Evolutionary conservation across 495 filamentous ascomycete genomes (phyloP), one percentile per base, ranked within the genome.

Genomic region (Hyaloscypha hepaticicola): DNA sequence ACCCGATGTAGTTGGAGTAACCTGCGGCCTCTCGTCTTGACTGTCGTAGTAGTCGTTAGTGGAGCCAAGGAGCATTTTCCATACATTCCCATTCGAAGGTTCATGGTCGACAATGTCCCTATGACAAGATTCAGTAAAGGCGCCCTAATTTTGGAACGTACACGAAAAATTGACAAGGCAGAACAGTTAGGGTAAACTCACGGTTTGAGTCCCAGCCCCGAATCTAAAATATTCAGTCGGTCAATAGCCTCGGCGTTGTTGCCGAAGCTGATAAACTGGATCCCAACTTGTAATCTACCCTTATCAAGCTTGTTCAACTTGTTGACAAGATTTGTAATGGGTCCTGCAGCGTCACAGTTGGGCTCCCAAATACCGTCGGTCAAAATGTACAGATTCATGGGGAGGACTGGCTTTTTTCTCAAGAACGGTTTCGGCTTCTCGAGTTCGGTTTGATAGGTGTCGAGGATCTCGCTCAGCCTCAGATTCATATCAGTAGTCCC

Each of bases 191-290:
- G n/a, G n/a, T n/a, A n/a, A 25, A 27, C 58, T 48, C 9, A 57
- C 55, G 25, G 12, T 25, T 48, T 33, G 21, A 58, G 21, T n/a
- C 34, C 45, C 19, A 74, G 66, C 26, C 60, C 67, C 45, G 63
- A 38, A 48, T 78, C 77, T 0, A 80, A 63, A 11, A 67, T 50
- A n/a, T 69, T 33, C 7, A 81, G 72, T 34, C 71, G 63, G 48
- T 56, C 33, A 31, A 58, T 69, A 5, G 73, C 76, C 21, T 59
- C 64, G 33, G 60, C 25, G 53, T 75, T 64, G 31, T 78, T 64
- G 12, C 77, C 78, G 59, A 79, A 79, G 2, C 72, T 74, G 50
- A 80, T 75, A 69, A 79, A 78, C 58, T 79, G 74, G 45, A 80
- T 73, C 6, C 71, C 75, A 53, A 76, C 66, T 52, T 74, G 66